These are phyloP conservation scores for Pleomassaria siparia DNA, from an alignment of 2,329 filamentous ascomycete genomes.

Conservation along the genomic window DNA sequence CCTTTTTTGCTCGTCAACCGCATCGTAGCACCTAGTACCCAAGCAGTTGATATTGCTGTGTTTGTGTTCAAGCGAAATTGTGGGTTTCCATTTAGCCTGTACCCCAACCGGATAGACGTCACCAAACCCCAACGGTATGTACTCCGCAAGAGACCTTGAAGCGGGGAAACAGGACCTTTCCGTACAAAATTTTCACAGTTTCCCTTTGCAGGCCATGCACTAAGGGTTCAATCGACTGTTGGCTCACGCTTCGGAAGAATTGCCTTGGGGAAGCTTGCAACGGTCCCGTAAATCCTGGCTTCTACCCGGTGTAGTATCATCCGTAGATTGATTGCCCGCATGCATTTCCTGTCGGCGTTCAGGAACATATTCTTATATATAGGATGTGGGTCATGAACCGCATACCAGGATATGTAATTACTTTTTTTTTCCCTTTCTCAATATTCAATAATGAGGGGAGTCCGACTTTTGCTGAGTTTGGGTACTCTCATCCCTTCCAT, in stretches of 20 bases:
- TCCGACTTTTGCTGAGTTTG: constrained; percentile 8
- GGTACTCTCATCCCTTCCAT: constrained; percentile 6
- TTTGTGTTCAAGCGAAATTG: neutral
- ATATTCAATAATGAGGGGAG: constrained; percentile 5
- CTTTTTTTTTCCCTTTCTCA: neutral
- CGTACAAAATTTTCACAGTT: neutral
- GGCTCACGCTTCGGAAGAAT: constrained; percentile 13
- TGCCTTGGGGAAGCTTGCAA: neutral
- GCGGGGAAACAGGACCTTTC: constrained; percentile 8
- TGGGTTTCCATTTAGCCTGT: constrained; percentile 10
- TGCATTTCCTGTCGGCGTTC: constrained; percentile 5
- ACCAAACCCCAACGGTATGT: constrained; percentile 3
- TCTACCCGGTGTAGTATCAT: constrained; percentile 19
- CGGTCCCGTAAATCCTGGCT: constrained; percentile 11
- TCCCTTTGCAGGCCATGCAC: neutral
- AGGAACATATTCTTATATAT: constrained; percentile 11
- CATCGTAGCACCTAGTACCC: neutral
- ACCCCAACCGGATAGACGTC: constrained; percentile 4
- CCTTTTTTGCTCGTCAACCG: neutral
- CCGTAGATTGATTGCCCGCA: constrained; percentile 20
- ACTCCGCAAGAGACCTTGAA: neutral
- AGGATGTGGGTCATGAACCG: constrained; percentile 10
- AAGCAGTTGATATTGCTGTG: neutral
- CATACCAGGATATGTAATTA: constrained; percentile 1
- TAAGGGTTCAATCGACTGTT: neutral